These are phyloP conservation scores for Phylloporus sp. DNA, from an alignment of 768 basidiomycete genomes.

Conservation along the genomic window DNA sequence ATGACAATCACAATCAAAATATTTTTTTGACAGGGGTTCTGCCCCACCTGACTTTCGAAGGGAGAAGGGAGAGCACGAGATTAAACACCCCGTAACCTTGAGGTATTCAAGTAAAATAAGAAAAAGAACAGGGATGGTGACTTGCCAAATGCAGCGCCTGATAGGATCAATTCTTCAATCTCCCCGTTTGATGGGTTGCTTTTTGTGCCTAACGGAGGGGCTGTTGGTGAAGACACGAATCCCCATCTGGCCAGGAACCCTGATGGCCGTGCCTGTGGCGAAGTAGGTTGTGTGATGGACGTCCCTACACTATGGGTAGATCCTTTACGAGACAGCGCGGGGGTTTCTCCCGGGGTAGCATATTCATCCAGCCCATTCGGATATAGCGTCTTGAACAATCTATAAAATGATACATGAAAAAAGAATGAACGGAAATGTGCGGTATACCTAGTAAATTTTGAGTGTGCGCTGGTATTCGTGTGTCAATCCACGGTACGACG, in stretches of 20 bases:
- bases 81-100: constrained; percentile 68
- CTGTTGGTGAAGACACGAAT: constrained; percentile 9
- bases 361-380: constrained; percentile 53
- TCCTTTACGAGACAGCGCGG: constrained; percentile 33
- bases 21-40: background rate
- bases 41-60: constrained; percentile 62
- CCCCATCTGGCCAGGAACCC: constrained; percentile 40
- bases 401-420: constrained; percentile 23
- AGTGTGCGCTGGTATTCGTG: constrained; percentile 46
- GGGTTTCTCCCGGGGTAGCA: constrained; percentile 36
- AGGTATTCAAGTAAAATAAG: background rate
- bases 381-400: constrained; percentile 64
- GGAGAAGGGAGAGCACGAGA: constrained; percentile 72
- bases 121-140: background rate
- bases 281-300: constrained; percentile 16
- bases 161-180: constrained; percentile 68
- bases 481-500: constrained; percentile 19
- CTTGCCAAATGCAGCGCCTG: constrained; percentile 75
- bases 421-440: background rate
- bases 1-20: background rate
- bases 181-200: constrained; percentile 43
- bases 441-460: constrained; percentile 65
- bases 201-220: constrained; percentile 19
- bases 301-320: constrained; percentile 21
- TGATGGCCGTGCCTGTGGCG: constrained; percentile 17